Evolutionary conservation across 2,329 filamentous ascomycete genomes (phyloP).

Genomic region (Chrysosphaeria jannelii): DNA sequence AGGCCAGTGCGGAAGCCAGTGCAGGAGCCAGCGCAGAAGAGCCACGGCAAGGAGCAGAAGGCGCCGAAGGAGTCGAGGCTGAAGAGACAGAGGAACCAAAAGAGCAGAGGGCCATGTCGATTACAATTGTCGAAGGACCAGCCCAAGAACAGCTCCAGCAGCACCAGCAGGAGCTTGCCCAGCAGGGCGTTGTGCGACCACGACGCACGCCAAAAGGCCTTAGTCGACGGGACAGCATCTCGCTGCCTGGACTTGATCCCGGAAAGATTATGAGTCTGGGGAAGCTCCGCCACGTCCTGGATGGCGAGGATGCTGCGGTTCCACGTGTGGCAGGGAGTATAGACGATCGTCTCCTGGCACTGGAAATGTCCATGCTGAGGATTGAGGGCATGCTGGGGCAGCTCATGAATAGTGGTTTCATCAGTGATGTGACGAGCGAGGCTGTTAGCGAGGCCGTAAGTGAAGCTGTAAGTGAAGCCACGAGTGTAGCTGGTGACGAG

Average conservation of each 20-base stretch:
- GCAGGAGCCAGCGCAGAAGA: not conserved
- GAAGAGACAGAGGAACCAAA: not conserved
- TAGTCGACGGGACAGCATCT: constrained; percentile 21
- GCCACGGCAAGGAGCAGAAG: too few relatives aligned
- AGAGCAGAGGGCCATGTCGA: constrained; percentile 1
- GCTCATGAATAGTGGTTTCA: constrained; percentile 4
- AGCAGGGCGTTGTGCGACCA: not conserved
- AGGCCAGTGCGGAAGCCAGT: too few relatives aligned
- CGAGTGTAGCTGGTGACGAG: not conserved
- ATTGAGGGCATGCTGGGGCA: constrained; percentile 8
- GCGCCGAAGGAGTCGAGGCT: not conserved
- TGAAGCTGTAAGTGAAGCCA: constrained; percentile 8
- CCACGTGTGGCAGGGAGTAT: too few relatives aligned
- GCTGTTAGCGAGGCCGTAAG: constrained; percentile 15
- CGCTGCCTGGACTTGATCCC: constrained; percentile 17
- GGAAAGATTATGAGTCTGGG: too few relatives aligned
- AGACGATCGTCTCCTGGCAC: constrained; percentile 15
- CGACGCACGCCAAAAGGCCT: too few relatives aligned
- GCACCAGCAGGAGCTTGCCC: not conserved
- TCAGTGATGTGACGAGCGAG: not conserved
- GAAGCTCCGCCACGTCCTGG: constrained; percentile 18
- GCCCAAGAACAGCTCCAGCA: not conserved
- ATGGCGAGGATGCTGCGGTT: constrained; percentile 7
- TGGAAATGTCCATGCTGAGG: constrained; percentile 18
- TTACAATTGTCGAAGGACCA: constrained; percentile 3